Conservation (phyloP, 352 stramenopile species). For the Globisporangium cederbergense region DNA sequence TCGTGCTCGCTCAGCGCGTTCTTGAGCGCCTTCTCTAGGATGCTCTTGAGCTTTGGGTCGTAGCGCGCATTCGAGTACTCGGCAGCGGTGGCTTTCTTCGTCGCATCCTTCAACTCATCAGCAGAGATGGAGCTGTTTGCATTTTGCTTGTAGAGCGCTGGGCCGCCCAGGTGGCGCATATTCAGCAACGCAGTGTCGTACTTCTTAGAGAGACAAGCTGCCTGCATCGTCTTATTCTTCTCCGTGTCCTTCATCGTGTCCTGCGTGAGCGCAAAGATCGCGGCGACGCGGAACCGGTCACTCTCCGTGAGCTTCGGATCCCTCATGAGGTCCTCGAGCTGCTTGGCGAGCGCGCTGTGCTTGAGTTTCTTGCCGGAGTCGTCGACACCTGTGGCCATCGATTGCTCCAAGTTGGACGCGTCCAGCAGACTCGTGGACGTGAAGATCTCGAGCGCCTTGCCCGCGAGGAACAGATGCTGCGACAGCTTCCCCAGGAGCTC, state of each 20-base stretch:
- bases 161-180: constrained; percentile 53
- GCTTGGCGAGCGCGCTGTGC: constrained; percentile 72
- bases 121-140: constrained; percentile 45
- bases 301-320: constrained; percentile 71
- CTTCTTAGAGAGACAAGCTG: constrained; percentile 76
- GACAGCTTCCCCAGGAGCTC: constrained; percentile 94
- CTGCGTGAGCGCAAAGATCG: constrained; percentile 93
- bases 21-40: constrained; percentile 58
- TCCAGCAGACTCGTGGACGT: constrained; percentile 86
- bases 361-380: constrained; percentile 92
- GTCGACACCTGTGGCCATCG: constrained; percentile 91
- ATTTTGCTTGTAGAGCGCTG: constrained; percentile 62
- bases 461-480: constrained; percentile 93
- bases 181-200: constrained; percentile 64
- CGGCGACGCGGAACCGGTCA: constrained; percentile 88
- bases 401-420: constrained; percentile 93
- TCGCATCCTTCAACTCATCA: constrained; percentile 64
- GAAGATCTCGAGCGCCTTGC: constrained; percentile 94
- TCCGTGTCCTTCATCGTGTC: constrained; percentile 84
- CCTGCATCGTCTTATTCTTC: constrained; percentile 80
- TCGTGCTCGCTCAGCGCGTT: constrained; percentile 59
- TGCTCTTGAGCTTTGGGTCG: constrained; percentile 66
- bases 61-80: constrained; percentile 83
- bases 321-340: constrained; percentile 88
- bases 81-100: constrained; percentile 54